phyloP scores from a whole-genome alignment of 2,329 filamentous ascomycete species.

The Aspergillus sp. region DNA sequence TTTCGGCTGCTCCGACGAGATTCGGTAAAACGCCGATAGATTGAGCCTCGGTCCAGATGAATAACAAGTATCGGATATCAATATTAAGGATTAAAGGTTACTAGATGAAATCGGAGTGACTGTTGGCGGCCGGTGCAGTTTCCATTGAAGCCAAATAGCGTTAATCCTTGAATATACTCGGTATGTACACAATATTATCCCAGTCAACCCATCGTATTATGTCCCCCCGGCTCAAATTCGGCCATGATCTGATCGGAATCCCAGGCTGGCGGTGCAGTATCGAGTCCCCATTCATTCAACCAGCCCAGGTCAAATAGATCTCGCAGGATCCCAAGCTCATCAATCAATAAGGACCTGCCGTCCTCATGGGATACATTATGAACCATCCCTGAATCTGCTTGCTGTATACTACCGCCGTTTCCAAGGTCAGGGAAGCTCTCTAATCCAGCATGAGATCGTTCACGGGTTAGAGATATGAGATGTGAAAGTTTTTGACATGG shows the following conservation, averaged over 20 bases:
- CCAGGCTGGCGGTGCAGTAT: neutral
- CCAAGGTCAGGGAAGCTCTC: too few relatives aligned
- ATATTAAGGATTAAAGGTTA: too few relatives aligned
- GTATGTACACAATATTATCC: neutral
- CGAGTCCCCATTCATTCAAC: neutral
- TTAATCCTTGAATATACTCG: too few relatives aligned
- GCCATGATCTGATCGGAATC: neutral
- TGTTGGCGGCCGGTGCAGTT: too few relatives aligned
- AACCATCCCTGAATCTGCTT: neutral
- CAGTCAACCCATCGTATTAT: neutral
- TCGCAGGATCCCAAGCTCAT: slow-evolving; percentile 5
- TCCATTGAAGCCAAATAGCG: too few relatives aligned
- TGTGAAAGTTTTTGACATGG: neutral
- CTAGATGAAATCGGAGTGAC: too few relatives aligned
- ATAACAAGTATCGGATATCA: too few relatives aligned
- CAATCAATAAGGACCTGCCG: neutral
- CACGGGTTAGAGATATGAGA: neutral
- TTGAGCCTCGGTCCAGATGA: too few relatives aligned
- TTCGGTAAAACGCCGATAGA: neutral
- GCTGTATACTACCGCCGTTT: neutral
- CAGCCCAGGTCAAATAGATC: slow-evolving; percentile 5
- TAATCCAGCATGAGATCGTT: neutral
- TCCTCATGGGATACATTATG: neutral
- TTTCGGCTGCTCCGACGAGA: neutral
- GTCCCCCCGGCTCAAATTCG: neutral